Base-by-base conservation (phyloP, 768 basidiomycete genomes). In the Pleurotus pulmonarius region DNA sequence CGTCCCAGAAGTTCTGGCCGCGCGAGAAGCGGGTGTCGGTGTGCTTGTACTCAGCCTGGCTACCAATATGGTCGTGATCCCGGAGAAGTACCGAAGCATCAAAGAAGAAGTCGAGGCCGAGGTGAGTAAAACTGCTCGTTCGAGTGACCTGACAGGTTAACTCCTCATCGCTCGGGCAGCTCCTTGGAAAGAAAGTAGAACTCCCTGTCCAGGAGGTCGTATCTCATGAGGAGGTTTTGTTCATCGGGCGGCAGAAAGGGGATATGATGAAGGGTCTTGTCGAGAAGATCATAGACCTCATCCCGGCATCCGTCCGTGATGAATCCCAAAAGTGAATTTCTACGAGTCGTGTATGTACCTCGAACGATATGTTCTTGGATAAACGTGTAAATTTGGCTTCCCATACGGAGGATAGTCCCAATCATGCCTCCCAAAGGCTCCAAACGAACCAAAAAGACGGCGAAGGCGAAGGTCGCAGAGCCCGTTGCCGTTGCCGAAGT, bases 1-100 rank as follows among this genome's bases (percentile, higher is more conserved):
- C 0, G 82, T 94, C 13, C 93, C 92, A 0, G 93, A 95, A 70
- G 93, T 95, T 22, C 74, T 94, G 20, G 88, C 84, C 0, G 93
- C 88, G 7, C 71, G 83, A 47, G 85, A 92, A 65, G 88, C 86
- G 64, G 88, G 86, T 0, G 61, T 95, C 55, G 80, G 89, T 54
- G 83, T 89, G 51, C 75, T 90, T 70, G 92, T 89, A 3, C 73
- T 95, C 43, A 93, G 89, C 61, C 77, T 95, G 56, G 89, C 93
- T 24, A 94, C 92, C 24, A 95, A 95, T 71, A 77, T 80, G 64
- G 94, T 95, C 9, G 85, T 92, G 45, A 85, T 90, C 57, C 86
- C 84, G 0, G 78, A 82, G 8, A 75, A 67, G 45, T 86, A 90
- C 66, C 70, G 82, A 54, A 86, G 83, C 56, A 86, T 92, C 46